Evolutionary conservation across 768 basidiomycete species (phyloP).

Genomic region (Lentinula raphanica): DNA sequence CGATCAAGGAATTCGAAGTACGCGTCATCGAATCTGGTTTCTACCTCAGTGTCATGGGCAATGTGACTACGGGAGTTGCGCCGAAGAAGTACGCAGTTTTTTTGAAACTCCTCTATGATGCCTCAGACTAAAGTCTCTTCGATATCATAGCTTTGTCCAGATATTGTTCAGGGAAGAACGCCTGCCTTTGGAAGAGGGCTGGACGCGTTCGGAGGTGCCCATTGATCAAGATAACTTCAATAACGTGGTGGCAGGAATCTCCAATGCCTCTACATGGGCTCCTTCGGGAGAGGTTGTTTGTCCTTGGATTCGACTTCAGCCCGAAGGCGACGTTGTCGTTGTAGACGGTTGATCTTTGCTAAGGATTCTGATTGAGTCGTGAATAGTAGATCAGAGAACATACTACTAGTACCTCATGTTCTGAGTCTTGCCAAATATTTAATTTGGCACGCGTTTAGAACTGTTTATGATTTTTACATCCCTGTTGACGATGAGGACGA

Average conservation of each 20-base stretch:
- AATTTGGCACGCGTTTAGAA: too few relatives aligned
- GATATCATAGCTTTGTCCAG: background rate
- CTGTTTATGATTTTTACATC: too few relatives aligned
- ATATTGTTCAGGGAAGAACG: conserved; percentile 7
- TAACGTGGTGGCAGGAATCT: background rate
- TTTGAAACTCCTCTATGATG: background rate
- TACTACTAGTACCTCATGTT: too few relatives aligned
- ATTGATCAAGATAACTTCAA: background rate
- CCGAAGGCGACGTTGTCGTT: background rate
- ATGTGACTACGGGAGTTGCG: background rate
- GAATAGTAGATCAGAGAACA: too few relatives aligned
- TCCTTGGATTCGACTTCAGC: conserved; percentile 5
- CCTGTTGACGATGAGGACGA: too few relatives aligned
- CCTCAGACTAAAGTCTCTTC: background rate
- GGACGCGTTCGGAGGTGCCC: background rate
- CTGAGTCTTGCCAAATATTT: too few relatives aligned
- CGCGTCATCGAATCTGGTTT: conserved; percentile 10
- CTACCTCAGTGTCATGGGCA: conserved; percentile 12
- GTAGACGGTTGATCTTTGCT: background rate
- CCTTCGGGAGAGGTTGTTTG: background rate
- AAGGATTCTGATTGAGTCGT: too few relatives aligned
- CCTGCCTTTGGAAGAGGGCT: conserved; percentile 3
- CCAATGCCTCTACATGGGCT: background rate
- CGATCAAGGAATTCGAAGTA: conserved; percentile 9
- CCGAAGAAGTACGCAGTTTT: background rate